Evolutionary conservation across 2,329 filamentous ascomycete genomes (phyloP).

Genomic region (Cercospora sp.): DNA sequence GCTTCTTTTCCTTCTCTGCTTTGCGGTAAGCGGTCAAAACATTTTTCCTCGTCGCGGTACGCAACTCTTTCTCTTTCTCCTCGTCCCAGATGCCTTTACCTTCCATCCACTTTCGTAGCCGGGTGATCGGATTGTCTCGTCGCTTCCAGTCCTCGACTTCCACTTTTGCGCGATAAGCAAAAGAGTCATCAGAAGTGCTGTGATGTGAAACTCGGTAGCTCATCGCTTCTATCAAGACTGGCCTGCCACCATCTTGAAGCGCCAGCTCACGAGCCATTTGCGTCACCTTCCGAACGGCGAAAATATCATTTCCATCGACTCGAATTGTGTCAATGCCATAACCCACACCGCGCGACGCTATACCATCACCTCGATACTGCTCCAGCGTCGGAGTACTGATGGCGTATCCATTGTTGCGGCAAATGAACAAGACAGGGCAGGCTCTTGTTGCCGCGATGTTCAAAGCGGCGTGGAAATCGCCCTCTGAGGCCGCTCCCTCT

Average conservation of each 20-base stretch:
- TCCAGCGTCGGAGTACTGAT: slow-evolving; percentile 88
- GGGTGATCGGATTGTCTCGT: slow-evolving; percentile 82
- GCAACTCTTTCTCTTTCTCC: slow-evolving; percentile 70
- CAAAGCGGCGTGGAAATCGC: slow-evolving; percentile 86
- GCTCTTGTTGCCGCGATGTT: slow-evolving; percentile 87
- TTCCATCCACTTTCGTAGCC: slow-evolving; percentile 89
- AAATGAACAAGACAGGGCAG: slow-evolving; percentile 87
- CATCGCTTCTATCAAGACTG: slow-evolving; percentile 91
- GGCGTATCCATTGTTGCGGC: slow-evolving; percentile 89
- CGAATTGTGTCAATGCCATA: slow-evolving; percentile 94
- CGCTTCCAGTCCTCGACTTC: slow-evolving; percentile 96
- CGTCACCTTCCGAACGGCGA: slow-evolving; percentile 80
- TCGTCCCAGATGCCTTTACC: slow-evolving; percentile 81
- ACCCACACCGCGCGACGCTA: slow-evolving; percentile 79
- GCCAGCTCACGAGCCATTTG: slow-evolving; percentile 75
- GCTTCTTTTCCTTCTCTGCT: slow-evolving; percentile 80
- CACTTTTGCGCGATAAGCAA: slow-evolving; percentile 87
- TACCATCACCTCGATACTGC: slow-evolving; percentile 88
- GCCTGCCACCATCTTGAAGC: slow-evolving; percentile 74
- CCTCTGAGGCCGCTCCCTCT: slow-evolving; percentile 85
- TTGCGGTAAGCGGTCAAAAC: slow-evolving; percentile 81
- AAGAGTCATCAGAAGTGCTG: slow-evolving; percentile 94
- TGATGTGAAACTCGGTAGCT: slow-evolving; percentile 98
- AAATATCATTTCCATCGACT: slow-evolving; percentile 92
- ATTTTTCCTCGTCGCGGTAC: slow-evolving; percentile 67